Evolutionary conservation across 306 rosid genomes (phyloP).

Genomic region (Quercus dentata): DNA sequence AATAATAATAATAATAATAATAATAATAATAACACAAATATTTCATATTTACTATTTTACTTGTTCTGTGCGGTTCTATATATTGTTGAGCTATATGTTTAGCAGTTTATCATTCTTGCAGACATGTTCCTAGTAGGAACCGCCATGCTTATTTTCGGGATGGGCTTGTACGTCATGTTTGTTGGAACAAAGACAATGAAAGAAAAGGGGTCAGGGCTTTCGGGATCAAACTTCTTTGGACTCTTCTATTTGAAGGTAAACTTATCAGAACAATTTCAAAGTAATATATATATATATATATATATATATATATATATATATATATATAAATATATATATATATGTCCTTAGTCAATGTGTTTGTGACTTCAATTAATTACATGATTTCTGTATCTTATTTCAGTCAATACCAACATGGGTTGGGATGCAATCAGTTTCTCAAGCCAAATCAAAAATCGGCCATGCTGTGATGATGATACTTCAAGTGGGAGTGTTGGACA

Average conservation of each 20-base stretch:
- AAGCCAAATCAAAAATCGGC: constrained; percentile 50
- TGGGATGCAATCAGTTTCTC: constrained; percentile 37
- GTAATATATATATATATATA: no score
- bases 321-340: no score
- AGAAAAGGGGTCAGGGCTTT: constrained; percentile 16
- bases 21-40: not conserved
- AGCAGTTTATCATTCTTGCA: constrained; percentile 7
- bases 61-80: not conserved
- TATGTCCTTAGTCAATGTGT: not conserved
- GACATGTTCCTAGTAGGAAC: constrained; percentile 58
- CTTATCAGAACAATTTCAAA: not conserved
- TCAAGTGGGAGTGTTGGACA: constrained; percentile 56
- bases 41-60: not conserved
- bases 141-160: constrained; percentile 45
- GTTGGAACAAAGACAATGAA: constrained; percentile 27
- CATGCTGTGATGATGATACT: constrained; percentile 56
- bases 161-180: constrained; percentile 47
- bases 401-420: constrained; percentile 49
- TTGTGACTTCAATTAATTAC: no score
- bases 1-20: no score
- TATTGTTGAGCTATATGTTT: not conserved
- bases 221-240: constrained; percentile 41
- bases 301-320: not conserved
- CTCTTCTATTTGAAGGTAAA: constrained; percentile 47
- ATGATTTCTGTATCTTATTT: not conserved